Percentiles rank a stretch among this genome's conserved stretches.
Conservation (phyloP, 2,329 filamentous ascomycete species). For the Ascocoryne sarcoides region DNA sequence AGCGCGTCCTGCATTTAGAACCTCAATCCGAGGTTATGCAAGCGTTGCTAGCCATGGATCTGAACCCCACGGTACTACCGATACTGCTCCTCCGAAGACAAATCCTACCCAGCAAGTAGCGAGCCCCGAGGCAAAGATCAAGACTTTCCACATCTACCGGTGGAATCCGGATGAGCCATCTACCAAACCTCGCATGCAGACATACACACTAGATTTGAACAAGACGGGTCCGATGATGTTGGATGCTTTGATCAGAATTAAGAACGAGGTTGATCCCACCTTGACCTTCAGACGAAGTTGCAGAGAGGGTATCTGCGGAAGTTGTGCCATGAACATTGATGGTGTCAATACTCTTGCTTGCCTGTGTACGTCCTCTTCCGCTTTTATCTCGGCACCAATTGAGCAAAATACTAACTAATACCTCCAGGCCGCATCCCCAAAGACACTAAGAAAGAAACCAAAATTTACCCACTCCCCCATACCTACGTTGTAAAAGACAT, state of each 20-base stretch:
- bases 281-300: conserved; percentile 93
- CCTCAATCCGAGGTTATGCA: conserved; percentile 14
- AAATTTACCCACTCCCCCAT: conserved; percentile 96
- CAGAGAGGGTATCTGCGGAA: conserved; percentile 96
- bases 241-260: conserved; percentile 93
- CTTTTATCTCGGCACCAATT: not conserved
- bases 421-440: conserved; percentile 78
- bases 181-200: conserved; percentile 92
- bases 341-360: conserved; percentile 97
- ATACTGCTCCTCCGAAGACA: conserved; percentile 15
- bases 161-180: conserved; percentile 93
- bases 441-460: conserved; percentile 70
- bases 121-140: conserved; percentile 60
- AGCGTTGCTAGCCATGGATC: conserved; percentile 12
- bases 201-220: conserved; percentile 90
- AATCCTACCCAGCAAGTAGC: conserved; percentile 33
- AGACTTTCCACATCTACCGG: conserved; percentile 97
- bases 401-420: not conserved
- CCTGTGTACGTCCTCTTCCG: conserved; percentile 62
- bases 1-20: conserved; percentile 13
- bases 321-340: conserved; percentile 99
- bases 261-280: conserved; percentile 97
- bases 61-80: conserved; percentile 1
- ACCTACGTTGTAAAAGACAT: conserved; percentile 99
- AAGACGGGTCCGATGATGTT: conserved; percentile 99